A percentile compares a stretch with the other conserved stretches of the same genome.
Conservation (phyloP, 495 filamentous ascomycete genomes). For the Bombardia bombarda region DNA sequence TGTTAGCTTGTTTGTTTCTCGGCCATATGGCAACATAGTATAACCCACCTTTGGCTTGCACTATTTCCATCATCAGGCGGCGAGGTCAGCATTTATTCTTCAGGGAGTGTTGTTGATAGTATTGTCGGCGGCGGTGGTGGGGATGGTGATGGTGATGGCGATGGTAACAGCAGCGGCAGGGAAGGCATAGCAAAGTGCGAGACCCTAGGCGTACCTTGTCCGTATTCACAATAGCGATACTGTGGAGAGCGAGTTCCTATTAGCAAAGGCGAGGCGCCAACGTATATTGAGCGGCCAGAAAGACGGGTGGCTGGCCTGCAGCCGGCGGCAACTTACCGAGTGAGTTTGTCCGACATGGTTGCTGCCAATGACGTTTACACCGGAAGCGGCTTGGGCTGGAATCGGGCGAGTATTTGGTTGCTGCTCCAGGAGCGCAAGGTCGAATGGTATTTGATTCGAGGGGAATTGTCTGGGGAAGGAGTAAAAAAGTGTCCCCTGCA, state of each 20-base stretch:
- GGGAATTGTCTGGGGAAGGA: slow-evolving; percentile 1
- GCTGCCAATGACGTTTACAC: slow-evolving; percentile 1
- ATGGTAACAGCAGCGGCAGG: too few species aligned
- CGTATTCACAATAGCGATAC: slow-evolving; percentile 93
- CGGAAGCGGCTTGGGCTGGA: too few species aligned
- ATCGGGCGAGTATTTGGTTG: too few species aligned
- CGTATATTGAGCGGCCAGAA: not conserved
- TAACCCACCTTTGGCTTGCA: slow-evolving; percentile 87
- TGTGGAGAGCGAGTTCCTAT: slow-evolving; percentile 27
- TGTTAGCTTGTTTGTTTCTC: not conserved
- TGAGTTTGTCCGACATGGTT: slow-evolving; percentile 79
- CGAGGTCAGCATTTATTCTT: not conserved
- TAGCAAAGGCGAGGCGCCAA: not conserved
- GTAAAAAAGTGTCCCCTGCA: not conserved
- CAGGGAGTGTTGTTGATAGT: too few species aligned
- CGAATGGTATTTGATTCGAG: not conserved
- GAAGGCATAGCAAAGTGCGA: not conserved
- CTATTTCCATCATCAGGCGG: slow-evolving; percentile 32
- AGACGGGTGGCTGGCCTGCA: not conserved
- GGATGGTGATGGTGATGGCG: too few species aligned
- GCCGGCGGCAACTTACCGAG: slow-evolving; percentile 48
- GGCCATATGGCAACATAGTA: not conserved
- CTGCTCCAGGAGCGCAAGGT: not conserved
- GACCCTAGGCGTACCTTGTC: slow-evolving; percentile 70
- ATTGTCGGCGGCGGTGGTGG: too few species aligned